phyloP scores from a whole-genome alignment of 352 stramenopile species.

The Pythium dissotocum region DNA sequence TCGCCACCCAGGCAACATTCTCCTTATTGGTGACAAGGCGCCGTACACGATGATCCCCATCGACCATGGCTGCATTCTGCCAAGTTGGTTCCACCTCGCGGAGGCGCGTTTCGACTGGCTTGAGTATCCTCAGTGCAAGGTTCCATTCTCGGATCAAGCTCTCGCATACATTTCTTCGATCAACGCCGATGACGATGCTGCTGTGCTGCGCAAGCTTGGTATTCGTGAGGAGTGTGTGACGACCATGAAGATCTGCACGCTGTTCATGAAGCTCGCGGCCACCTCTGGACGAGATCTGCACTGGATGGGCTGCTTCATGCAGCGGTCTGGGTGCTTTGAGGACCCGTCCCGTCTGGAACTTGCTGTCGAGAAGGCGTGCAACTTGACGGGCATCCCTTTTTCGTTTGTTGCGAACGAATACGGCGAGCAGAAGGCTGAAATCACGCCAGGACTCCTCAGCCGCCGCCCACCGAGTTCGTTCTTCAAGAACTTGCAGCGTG shows the following conservation, averaged over 20 bases:
- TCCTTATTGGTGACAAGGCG: constrained; percentile 74
- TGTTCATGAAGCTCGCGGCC: constrained; percentile 64
- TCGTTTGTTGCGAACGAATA: constrained; percentile 57
- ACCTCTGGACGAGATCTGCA: constrained; percentile 47
- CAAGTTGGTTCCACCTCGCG: constrained; percentile 80
- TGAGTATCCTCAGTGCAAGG: constrained; percentile 69
- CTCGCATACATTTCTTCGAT: constrained; percentile 59
- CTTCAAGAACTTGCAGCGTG: constrained; percentile 50
- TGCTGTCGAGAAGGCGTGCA: constrained; percentile 49
- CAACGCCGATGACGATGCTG: constrained; percentile 52
- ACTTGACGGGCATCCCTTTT: constrained; percentile 45
- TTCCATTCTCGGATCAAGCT: constrained; percentile 45
- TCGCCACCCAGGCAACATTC: constrained; percentile 79
- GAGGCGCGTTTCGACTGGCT: constrained; percentile 84
- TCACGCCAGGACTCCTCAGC: constrained; percentile 57
- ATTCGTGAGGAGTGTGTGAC: constrained; percentile 75
- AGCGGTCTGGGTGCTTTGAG: constrained; percentile 67
- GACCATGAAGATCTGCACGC: constrained; percentile 74
- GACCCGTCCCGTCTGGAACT: constrained; percentile 58
- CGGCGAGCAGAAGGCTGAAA: constrained; percentile 56
- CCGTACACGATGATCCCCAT: constrained; percentile 81
- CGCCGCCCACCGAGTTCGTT: constrained; percentile 65
- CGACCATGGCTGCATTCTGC: constrained; percentile 76
- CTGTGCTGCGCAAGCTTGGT: constrained; percentile 47
- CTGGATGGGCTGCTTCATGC: constrained; percentile 77